These are phyloP conservation scores for sunflower (Helianthus annuus) DNA, from an alignment of 129 eudicot genomes.

Conservation along the genomic window DNA sequence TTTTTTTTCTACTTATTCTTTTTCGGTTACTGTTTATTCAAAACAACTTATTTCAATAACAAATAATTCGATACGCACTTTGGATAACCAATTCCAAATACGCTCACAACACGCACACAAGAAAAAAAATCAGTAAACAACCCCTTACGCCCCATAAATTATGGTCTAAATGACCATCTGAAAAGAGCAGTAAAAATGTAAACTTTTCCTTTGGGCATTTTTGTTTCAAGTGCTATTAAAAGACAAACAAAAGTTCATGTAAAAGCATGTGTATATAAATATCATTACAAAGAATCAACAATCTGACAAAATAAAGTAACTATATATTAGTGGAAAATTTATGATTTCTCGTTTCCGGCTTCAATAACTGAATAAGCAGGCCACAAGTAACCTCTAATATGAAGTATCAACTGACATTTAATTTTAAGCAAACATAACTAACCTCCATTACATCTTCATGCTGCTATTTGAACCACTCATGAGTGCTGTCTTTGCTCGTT, in stretches of 20 bases:
- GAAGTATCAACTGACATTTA: constrained; percentile 27
- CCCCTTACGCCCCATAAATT: neutral
- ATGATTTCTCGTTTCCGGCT: constrained; percentile 24
- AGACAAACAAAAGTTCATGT: constrained; percentile 19
- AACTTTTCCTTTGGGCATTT: constrained; percentile 14
- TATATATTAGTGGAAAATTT: constrained; percentile 37
- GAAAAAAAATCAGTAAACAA: no score
- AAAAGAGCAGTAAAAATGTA: neutral
- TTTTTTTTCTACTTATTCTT: neutral
- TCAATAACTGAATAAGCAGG: constrained; percentile 18
- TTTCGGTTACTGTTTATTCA: neutral
- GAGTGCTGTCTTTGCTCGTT: constrained; percentile 74
- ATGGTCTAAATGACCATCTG: neutral
- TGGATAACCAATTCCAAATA: neutral
- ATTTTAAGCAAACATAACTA: constrained; percentile 23
- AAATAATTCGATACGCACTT: neutral
- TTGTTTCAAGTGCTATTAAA: constrained; percentile 5
- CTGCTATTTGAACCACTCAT: constrained; percentile 23
- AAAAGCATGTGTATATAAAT: constrained; percentile 31
- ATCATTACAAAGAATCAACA: constrained; percentile 44
- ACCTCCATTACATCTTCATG: constrained; percentile 32
- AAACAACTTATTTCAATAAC: neutral
- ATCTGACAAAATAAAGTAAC: constrained; percentile 24
- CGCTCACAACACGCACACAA: neutral
- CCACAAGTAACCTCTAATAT: constrained; percentile 23